Base-by-base conservation (phyloP, 2,329 filamentous ascomycete genomes). In the Bipolaris oryzae region DNA sequence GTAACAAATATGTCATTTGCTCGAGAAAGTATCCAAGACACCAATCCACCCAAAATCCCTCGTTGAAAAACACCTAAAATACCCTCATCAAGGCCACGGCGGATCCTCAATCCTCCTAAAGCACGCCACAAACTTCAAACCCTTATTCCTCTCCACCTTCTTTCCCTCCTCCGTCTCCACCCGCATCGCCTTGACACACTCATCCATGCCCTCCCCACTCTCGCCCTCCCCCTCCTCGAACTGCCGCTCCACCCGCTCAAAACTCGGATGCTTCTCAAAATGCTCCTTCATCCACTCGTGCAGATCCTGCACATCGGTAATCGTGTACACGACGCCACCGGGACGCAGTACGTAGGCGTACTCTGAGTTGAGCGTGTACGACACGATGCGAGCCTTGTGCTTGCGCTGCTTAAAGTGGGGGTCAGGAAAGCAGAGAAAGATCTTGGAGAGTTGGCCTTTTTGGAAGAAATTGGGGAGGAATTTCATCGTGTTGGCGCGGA, bases 371-470 rank as follows among this genome's bases (percentile, higher is more conserved):
- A 99, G 81, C 13, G 92, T 92, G 41, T 89, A 85, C 20, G 91
- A 95, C 2, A 99, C 91, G 68, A 99, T 99, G 37, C 95, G 84
- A 37, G 93, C 93, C 79, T 99, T 99, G 81, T 98, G 95, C 78
- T 99, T 99, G 61, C 94, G 86, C 11, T 91, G 87, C 79, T 99
- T 99, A 82, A 99, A 99, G 78, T 99, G 95, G 57, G 95, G 95
- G 72, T 99, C 95, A 0, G 95, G 95, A 74, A 99, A 99, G 81
- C 95, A 99, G 69, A 99, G 90, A 77, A 99, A 99, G 73, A 98
- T 91, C 74, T 96, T 96, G 61, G 84, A 85, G 13, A 99, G 85
- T 74, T 97, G 93, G 13, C 79, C 82, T 70, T 88, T 90, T 52
- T 79, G 81, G 82, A 99, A 98, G 82, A 97, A 96, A 74, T 99